phyloP scores from a whole-genome alignment of 768 basidiomycete genomes.

The Gloeopeniophorella convolvens region DNA sequence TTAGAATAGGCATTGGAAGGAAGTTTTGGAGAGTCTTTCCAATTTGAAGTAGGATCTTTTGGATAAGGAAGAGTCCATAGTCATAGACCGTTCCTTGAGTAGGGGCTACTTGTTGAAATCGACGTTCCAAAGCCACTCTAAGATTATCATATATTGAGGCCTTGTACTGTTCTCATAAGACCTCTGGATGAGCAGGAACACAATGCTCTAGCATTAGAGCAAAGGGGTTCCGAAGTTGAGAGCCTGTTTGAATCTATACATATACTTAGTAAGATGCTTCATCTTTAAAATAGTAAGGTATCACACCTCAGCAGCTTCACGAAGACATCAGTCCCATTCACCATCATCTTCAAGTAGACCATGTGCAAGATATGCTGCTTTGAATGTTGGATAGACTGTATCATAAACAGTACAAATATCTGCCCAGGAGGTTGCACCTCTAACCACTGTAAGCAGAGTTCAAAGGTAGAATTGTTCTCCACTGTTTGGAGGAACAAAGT shows the following conservation, averaged over 20 bases:
- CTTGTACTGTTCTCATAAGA: conserved; percentile 35
- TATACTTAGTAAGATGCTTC: no score
- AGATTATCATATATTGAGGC: conserved; percentile 39
- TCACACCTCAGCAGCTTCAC: no score
- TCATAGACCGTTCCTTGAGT: conserved; percentile 32
- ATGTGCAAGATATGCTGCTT: conserved; percentile 34
- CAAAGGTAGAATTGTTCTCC: conserved; percentile 39
- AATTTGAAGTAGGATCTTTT: conserved; percentile 24
- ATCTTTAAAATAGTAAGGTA: no score
- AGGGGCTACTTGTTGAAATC: conserved; percentile 21
- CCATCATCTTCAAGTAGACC: conserved; percentile 39
- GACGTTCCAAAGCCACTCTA: no score
- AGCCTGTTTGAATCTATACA: conserved; percentile 33
- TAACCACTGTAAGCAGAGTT: conserved; percentile 33
- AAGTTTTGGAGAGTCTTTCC: conserved; percentile 24
- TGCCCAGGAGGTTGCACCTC: conserved; percentile 29
- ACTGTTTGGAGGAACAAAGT: conserved; percentile 30
- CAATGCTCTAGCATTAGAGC: conserved; percentile 31
- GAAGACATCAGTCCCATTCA: conserved; percentile 36
- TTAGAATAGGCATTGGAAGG: conserved; percentile 30
- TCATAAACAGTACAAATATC: conserved; percentile 24
- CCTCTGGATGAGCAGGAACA: conserved; percentile 28
- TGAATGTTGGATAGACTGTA: conserved; percentile 27
- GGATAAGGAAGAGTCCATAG: conserved; percentile 38
- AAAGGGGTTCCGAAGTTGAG: conserved; percentile 33